Percentiles rank a stretch among this genome's conserved stretches.
These are phyloP conservation scores for Hypoxylon lienhwacheense DNA, from an alignment of 495 filamentous ascomycete species.

Conservation along the genomic window DNA sequence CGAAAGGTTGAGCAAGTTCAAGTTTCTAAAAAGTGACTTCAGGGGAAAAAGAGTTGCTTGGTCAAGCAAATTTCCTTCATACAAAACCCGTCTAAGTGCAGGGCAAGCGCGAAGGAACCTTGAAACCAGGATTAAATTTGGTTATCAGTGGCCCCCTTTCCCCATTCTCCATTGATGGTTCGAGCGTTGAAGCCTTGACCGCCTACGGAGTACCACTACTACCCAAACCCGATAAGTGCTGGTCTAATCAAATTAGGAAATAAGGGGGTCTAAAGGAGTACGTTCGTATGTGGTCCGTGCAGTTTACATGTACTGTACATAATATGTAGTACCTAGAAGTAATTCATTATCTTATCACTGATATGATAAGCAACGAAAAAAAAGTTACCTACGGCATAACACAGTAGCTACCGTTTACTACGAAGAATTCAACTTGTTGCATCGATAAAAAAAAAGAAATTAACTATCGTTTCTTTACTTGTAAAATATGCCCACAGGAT, in stretches of 20 bases:
- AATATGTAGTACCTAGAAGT: conserved; percentile 2
- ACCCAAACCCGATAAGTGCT: conserved; percentile 3
- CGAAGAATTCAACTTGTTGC: conserved; percentile 17
- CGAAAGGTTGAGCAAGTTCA: conserved; percentile 9
- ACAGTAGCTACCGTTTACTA: too few species aligned
- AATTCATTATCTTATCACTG: conserved; percentile 36
- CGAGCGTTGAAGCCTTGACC: conserved; percentile 37
- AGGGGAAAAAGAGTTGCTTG: conserved; percentile 37
- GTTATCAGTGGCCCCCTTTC: conserved; percentile 24
- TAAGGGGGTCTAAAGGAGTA: too few species aligned
- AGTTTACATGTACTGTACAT: not conserved
- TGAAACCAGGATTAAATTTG: conserved; percentile 33
- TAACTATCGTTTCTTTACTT: too few species aligned
- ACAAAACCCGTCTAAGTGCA: conserved; percentile 27
- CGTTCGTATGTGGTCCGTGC: too few species aligned
- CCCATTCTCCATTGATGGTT: conserved; percentile 29
- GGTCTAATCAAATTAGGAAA: conserved; percentile 13
- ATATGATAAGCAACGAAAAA: conserved; percentile 39
- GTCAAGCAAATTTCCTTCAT: conserved; percentile 29
- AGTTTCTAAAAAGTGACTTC: conserved; percentile 20
- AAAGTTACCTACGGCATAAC: too few species aligned
- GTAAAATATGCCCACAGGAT: conserved; percentile 10
- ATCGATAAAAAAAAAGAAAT: conserved; percentile 7
- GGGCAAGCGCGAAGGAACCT: conserved; percentile 24
- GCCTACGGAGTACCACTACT: conserved; percentile 26